Evolutionary conservation across 805 yeast genomes (phyloP).

Genomic region (Priceomyces castillae): DNA sequence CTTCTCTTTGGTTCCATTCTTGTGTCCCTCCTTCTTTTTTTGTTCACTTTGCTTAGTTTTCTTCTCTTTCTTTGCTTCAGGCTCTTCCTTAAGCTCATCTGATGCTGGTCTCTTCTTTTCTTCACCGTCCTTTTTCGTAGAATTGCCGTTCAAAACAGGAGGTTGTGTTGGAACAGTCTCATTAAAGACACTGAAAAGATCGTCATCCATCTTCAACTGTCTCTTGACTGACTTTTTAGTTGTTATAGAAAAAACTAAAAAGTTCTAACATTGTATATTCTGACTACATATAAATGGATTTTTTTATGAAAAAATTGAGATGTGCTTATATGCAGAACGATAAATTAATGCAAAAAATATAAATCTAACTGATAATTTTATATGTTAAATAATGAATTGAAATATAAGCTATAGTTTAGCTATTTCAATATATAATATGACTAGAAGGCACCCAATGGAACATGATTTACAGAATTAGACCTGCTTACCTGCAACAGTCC

Average conservation of each 20-base stretch:
- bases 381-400: neutral
- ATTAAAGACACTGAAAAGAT: slow-evolving; percentile 60
- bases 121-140: slow-evolving; percentile 8
- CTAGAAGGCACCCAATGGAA: neutral
- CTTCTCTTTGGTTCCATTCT: slow-evolving; percentile 23
- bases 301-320: neutral
- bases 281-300: neutral
- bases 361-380: neutral
- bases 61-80: slow-evolving; percentile 20
- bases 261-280: neutral
- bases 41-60: slow-evolving; percentile 8
- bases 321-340: neutral
- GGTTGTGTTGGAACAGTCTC: slow-evolving; percentile 48
- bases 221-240: neutral
- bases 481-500: neutral
- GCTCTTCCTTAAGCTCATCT: slow-evolving; percentile 19
- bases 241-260: neutral
- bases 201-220: slow-evolving; percentile 40
- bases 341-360: slow-evolving; percentile 1
- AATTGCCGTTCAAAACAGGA: slow-evolving; percentile 14
- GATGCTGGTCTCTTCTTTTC: slow-evolving; percentile 16
- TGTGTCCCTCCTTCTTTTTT: slow-evolving; percentile 17
- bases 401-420: neutral
- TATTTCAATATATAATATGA: neutral
- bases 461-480: neutral